Percentiles rank a stretch among this genome's conserved stretches.
Evolutionary conservation across 805 yeast genomes (phyloP).

Genomic region (Cyberlindnera xylosilytica): DNA sequence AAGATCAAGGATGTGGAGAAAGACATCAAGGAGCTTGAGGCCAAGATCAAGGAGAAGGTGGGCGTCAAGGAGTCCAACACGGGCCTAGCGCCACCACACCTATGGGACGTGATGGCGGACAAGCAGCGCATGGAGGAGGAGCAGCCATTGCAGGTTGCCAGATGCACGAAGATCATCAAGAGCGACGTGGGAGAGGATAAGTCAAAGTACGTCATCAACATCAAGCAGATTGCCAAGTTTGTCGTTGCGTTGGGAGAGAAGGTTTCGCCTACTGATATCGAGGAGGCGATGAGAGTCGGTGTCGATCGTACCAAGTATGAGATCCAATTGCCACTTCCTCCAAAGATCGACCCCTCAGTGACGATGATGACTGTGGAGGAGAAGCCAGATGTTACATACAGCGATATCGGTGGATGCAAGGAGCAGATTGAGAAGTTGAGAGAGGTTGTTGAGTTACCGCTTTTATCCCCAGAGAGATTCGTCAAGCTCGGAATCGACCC

Average conservation of each 20-base stretch:
- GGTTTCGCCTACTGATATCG: conserved; percentile 97
- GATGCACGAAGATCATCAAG: conserved; percentile 95
- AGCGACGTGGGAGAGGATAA: conserved; percentile 65
- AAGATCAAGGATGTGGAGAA: conserved; percentile 78
- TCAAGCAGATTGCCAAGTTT: conserved; percentile 97
- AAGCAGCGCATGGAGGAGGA: conserved; percentile 89
- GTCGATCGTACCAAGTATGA: conserved; percentile 97
- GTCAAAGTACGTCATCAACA: conserved; percentile 90
- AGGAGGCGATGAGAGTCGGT: conserved; percentile 99
- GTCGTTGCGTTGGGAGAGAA: conserved; percentile 96
- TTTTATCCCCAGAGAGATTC: conserved; percentile 93
- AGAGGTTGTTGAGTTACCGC: conserved; percentile 93
- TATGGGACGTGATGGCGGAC: conserved; percentile 98
- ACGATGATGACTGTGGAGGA: conserved; percentile 99
- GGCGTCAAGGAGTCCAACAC: conserved; percentile 96
- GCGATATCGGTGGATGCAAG: conserved; percentile 98
- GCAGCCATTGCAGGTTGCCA: conserved; percentile 95
- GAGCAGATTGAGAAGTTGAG: conserved; percentile 96
- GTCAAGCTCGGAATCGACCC: conserved; percentile 98
- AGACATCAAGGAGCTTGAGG: conserved; percentile 81
- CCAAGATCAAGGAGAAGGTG: conserved; percentile 87
- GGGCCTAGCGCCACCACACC: conserved; percentile 93
- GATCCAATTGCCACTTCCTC: conserved; percentile 96
- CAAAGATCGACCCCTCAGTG: conserved; percentile 95
- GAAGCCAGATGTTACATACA: conserved; percentile 97